phyloP scores from a whole-genome alignment of 2,329 filamentous ascomycete genomes.

The Apiospora phragmitis region DNA sequence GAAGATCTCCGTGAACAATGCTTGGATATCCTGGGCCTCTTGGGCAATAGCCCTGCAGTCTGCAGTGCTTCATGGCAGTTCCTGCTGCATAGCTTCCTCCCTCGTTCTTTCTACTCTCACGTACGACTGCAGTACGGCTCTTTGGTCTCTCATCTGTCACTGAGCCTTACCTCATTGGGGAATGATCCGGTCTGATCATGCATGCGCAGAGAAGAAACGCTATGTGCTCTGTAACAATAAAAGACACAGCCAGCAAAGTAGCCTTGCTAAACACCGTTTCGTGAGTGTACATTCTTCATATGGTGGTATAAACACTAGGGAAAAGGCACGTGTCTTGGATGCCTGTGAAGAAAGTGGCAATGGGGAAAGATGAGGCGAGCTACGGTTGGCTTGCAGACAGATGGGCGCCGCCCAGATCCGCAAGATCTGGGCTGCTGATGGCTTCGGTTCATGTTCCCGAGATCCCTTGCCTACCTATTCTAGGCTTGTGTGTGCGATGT shows the following conservation, averaged over 20 bases:
- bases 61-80: neutral
- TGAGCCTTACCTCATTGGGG: neutral
- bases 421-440: neutral
- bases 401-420: neutral
- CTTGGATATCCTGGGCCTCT: neutral
- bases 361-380: neutral
- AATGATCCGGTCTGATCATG: neutral
- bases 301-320: too few species aligned
- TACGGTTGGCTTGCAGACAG: constrained; percentile 5
- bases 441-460: neutral
- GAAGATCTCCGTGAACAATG: neutral
- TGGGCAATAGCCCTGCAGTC: neutral
- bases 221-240: neutral
- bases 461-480: neutral
- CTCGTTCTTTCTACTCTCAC: neutral
- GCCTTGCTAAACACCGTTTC: neutral
- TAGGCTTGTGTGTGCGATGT: neutral
- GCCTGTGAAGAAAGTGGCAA: neutral
- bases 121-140: neutral
- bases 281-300: neutral
- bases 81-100: neutral
- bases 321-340: neutral
- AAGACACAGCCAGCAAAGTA: neutral
- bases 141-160: neutral
- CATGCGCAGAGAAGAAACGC: neutral